Evolutionary conservation across 495 filamentous ascomycete genomes (phyloP).

Genomic region (Parmelia sp.): DNA sequence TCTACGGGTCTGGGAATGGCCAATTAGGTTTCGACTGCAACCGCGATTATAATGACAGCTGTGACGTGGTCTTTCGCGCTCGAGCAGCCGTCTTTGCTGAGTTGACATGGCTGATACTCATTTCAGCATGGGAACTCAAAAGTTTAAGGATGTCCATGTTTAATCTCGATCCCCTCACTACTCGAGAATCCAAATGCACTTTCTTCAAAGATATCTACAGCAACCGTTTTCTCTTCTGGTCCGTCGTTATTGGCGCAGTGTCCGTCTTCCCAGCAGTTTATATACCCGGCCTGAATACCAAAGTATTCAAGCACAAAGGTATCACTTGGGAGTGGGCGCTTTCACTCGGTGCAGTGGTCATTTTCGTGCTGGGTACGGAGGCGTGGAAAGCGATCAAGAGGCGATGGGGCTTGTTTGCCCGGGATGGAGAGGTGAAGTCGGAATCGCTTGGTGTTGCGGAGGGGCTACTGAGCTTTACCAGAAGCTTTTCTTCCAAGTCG

Average conservation of each 20-base stretch:
- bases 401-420: neutral
- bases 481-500: neutral
- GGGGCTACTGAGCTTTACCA: neutral
- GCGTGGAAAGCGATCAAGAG: neutral
- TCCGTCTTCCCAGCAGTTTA: slow-evolving; percentile 69
- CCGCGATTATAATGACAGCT: slow-evolving; percentile 45
- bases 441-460: neutral
- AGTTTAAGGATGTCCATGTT: slow-evolving; percentile 64
- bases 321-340: slow-evolving; percentile 68
- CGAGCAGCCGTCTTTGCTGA: slow-evolving; percentile 71
- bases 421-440: neutral
- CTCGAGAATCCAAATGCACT: slow-evolving; percentile 39
- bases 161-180: slow-evolving; percentile 51
- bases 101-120: slow-evolving; percentile 65
- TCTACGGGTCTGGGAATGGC: slow-evolving; percentile 56
- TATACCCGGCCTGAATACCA: slow-evolving; percentile 59
- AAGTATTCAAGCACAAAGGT: slow-evolving; percentile 68
- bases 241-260: slow-evolving; percentile 58
- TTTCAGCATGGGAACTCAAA: slow-evolving; percentile 73
- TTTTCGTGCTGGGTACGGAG: slow-evolving; percentile 13
- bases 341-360: slow-evolving; percentile 10
- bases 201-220: slow-evolving; percentile 60
- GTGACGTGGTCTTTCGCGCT: slow-evolving; percentile 64
- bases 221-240: slow-evolving; percentile 70
- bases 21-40: slow-evolving; percentile 64